A percentile compares a stretch with the other conserved stretches of the same genome.
These are phyloP conservation scores for Ormosia semicastrata DNA, from an alignment of 306 rosid species.

Conservation along the genomic window DNA sequence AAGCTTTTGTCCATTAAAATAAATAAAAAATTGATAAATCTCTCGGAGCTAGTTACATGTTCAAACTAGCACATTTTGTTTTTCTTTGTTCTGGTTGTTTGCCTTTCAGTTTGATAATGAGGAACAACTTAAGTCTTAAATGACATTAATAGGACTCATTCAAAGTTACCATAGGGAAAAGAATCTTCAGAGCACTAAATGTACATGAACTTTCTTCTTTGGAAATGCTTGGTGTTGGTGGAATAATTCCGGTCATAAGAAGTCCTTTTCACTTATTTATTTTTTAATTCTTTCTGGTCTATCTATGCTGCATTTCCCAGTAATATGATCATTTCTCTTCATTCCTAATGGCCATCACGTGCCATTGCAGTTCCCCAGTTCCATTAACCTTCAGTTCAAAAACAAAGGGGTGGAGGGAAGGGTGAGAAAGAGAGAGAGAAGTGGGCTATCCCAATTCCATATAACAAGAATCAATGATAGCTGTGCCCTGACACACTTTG, in stretches of 20 bases:
- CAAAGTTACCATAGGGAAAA: slow-evolving; percentile 1
- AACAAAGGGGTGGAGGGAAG: neutral
- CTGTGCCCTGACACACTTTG: slow-evolving; percentile 39
- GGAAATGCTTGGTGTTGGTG: slow-evolving; percentile 14
- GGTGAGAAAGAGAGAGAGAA: neutral
- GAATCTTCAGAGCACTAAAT: slow-evolving; percentile 31
- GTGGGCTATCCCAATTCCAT: slow-evolving; percentile 14
- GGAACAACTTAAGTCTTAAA: neutral
- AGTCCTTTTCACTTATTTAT: neutral
- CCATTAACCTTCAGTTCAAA: slow-evolving; percentile 1
- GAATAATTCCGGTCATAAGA: slow-evolving; percentile 29
- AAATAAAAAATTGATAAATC: too few species aligned
- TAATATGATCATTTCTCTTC: slow-evolving; percentile 13
- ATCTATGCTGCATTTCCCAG: slow-evolving; percentile 19
- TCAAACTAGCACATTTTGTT: too few species aligned
- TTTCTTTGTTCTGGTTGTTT: neutral
- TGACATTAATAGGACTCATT: slow-evolving; percentile 5
- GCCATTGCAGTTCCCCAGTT: slow-evolving; percentile 40
- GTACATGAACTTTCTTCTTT: neutral
- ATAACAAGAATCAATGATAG: slow-evolving; percentile 15
- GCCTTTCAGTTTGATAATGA: neutral
- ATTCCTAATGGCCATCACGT: slow-evolving; percentile 55
- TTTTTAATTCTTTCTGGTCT: neutral
- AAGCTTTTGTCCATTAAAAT: too few species aligned
- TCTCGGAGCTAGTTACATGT: too few species aligned